Evolutionary conservation across 2,329 filamentous ascomycete genomes (phyloP).

Genomic region (Penicillium sclerotiorum): DNA sequence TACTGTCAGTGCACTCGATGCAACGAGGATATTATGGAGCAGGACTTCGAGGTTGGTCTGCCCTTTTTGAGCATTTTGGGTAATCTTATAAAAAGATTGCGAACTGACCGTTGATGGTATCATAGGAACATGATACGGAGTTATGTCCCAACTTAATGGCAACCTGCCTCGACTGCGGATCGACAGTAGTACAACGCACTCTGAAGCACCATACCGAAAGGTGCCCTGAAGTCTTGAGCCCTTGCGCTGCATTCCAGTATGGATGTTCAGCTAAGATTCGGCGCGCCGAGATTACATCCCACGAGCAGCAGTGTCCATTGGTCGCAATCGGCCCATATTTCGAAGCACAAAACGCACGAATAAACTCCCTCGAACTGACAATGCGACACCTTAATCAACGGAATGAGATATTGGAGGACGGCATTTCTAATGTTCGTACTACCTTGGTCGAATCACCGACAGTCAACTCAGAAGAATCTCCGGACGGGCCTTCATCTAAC

Average conservation of each 20-base stretch:
- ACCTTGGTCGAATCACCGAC: constrained; percentile 35
- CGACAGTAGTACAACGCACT: constrained; percentile 34
- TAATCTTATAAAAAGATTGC: background rate
- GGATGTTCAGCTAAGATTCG: constrained; percentile 46
- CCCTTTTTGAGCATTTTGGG: background rate
- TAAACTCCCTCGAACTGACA: constrained; percentile 48
- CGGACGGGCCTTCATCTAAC: constrained; percentile 35
- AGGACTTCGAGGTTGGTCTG: constrained; percentile 53
- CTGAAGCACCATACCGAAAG: constrained; percentile 40
- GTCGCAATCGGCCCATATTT: constrained; percentile 50
- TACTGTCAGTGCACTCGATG: constrained; percentile 57
- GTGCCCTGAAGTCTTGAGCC: constrained; percentile 40
- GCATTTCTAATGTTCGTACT: constrained; percentile 45
- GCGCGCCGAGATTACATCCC: constrained; percentile 42
- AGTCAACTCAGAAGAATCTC: constrained; percentile 15
- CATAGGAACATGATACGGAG: constrained; percentile 40
- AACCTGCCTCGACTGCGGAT: constrained; percentile 42
- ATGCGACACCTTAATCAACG: constrained; percentile 49
- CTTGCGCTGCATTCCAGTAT: constrained; percentile 44
- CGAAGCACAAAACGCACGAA: constrained; percentile 45
- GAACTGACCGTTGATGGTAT: constrained; percentile 5
- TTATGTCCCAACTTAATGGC: constrained; percentile 41
- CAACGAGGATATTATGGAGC: constrained; percentile 55
- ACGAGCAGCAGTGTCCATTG: constrained; percentile 55
- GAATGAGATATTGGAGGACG: constrained; percentile 52